phyloP scores from a whole-genome alignment of 2,329 filamentous ascomycete species.

The Penicillium sp. region DNA sequence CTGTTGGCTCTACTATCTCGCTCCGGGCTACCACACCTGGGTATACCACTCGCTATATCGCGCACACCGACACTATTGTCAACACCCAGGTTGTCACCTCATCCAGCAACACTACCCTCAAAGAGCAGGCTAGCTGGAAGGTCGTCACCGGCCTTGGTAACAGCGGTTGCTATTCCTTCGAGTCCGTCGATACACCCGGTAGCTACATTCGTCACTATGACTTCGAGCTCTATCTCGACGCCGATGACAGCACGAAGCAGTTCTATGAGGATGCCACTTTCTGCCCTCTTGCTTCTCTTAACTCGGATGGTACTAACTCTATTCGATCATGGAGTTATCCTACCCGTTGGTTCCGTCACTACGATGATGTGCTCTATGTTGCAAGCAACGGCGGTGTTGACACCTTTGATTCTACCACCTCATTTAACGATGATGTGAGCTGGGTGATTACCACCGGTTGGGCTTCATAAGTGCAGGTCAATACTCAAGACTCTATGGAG shows the following conservation, averaged over 20 bases:
- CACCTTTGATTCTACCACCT: conserved; percentile 50
- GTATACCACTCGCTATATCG: conserved; percentile 56
- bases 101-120: conserved; percentile 51
- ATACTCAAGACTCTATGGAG: neutral
- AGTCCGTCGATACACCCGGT: conserved; percentile 59
- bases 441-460: conserved; percentile 50
- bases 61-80: conserved; percentile 53
- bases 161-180: conserved; percentile 61
- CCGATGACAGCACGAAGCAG: conserved; percentile 56
- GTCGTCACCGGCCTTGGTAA: conserved; percentile 58
- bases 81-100: conserved; percentile 58
- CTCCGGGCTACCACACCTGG: conserved; percentile 58
- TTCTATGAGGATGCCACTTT: conserved; percentile 65
- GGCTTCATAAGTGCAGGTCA: neutral
- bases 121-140: conserved; percentile 55
- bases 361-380: conserved; percentile 46
- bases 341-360: conserved; percentile 60
- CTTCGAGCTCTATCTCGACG: conserved; percentile 53
- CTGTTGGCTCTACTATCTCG: conserved; percentile 53
- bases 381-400: conserved; percentile 60
- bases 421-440: conserved; percentile 58
- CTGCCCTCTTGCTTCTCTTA: conserved; percentile 56
- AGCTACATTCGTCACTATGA: conserved; percentile 59
- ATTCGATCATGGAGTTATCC: conserved; percentile 62
- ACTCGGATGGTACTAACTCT: conserved; percentile 47